phyloP scores from a whole-genome alignment of 2,329 filamentous ascomycete genomes.

The Penicillium glabrum region DNA sequence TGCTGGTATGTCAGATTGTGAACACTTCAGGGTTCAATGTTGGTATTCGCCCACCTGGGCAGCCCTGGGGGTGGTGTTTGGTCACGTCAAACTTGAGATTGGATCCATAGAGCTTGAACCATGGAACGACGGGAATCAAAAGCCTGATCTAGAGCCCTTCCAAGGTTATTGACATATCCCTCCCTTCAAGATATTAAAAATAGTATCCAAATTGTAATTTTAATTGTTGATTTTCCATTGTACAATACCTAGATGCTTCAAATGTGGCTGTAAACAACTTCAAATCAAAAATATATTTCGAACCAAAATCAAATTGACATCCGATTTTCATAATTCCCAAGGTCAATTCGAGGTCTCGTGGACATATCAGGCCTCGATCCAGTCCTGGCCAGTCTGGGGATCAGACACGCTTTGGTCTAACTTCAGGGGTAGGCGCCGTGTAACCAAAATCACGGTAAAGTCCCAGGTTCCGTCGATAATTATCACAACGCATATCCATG shows the following conservation, averaged over 20 bases:
- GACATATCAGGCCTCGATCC: not conserved
- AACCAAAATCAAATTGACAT: too few relatives aligned
- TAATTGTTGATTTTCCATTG: not conserved
- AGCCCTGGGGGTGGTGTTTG: not conserved
- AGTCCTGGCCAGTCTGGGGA: not conserved
- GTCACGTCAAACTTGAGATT: not conserved
- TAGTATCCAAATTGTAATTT: too few relatives aligned
- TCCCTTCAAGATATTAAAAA: too few relatives aligned
- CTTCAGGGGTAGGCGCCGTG: not conserved
- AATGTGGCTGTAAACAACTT: too few relatives aligned
- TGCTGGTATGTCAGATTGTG: not conserved
- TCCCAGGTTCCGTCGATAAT: not conserved
- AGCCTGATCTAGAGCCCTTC: not conserved
- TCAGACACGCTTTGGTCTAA: not conserved
- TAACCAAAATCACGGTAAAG: not conserved
- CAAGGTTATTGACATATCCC: too few relatives aligned
- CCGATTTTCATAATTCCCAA: not conserved
- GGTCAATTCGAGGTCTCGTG: not conserved
- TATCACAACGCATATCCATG: not conserved
- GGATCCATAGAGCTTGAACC: not conserved
- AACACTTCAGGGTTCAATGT: not conserved
- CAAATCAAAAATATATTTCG: too few relatives aligned
- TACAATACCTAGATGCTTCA: not conserved
- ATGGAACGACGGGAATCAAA: not conserved
- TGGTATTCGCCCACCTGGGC: not conserved